A percentile compares a stretch with the other conserved stretches of the same genome.
Conservation (phyloP, 2,329 filamentous ascomycete species). For the Colletotrichum siamense region DNA sequence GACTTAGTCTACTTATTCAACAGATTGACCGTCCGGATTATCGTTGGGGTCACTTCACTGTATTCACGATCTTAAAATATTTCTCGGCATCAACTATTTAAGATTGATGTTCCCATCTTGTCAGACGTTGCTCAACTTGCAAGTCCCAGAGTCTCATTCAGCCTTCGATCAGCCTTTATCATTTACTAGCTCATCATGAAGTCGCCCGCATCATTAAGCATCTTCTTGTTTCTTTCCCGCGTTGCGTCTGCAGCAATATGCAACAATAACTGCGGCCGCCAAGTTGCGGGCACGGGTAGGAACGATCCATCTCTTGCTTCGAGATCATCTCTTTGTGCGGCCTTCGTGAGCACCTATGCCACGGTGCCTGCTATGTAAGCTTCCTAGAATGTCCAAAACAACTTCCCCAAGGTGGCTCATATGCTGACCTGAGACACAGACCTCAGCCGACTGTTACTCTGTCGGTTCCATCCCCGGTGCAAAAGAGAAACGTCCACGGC, state of each 20-base stretch:
- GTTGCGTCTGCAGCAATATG: not conserved
- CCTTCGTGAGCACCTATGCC: slow-evolving; percentile 5
- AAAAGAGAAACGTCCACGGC: not conserved
- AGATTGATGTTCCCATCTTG: not conserved
- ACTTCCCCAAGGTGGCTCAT: not conserved
- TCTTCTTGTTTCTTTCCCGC: not conserved
- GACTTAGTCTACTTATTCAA: not conserved
- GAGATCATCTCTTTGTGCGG: slow-evolving; percentile 7
- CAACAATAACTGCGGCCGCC: slow-evolving; percentile 20
- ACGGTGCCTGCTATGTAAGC: slow-evolving; percentile 6
- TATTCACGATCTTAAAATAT: not conserved
- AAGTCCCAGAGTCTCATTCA: not conserved
- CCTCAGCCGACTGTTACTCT: not conserved
- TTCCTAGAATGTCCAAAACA: not conserved
- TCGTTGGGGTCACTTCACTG: not conserved
- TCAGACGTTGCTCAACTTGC: not conserved
- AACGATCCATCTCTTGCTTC: not conserved
- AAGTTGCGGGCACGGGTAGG: not conserved
- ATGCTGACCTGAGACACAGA: not conserved
- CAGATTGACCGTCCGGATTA: not conserved
- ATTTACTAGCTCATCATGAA: not conserved
- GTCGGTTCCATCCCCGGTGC: not conserved
- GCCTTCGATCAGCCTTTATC: not conserved
- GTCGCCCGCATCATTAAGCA: not conserved
- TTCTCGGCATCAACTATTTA: slow-evolving; percentile 24